A percentile compares a stretch with the other conserved stretches of the same genome.
Evolutionary conservation across 768 basidiomycete species (phyloP).

Genomic region (Cystobasidium onofrii): DNA sequence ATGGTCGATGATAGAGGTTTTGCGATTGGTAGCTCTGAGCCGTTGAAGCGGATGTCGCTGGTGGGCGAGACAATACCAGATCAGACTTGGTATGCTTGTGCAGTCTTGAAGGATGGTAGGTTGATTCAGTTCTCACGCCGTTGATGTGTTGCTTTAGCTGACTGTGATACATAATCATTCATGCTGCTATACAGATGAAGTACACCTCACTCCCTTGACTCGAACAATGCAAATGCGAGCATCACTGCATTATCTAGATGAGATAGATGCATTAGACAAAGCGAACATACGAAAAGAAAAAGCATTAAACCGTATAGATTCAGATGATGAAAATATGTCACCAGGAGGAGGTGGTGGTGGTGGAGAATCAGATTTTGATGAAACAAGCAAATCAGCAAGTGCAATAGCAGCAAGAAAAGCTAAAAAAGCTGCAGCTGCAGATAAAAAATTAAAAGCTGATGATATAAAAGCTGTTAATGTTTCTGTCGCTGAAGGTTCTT

Average conservation of each 20-base stretch:
- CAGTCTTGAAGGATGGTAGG: conserved; percentile 43
- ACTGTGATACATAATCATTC: no score
- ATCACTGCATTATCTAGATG: conserved; percentile 43
- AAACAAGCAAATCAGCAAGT: conserved; percentile 7
- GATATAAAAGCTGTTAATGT: conserved; percentile 19
- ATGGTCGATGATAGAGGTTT: conserved; percentile 3
- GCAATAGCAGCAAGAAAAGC: conserved; percentile 7
- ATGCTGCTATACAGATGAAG: no score
- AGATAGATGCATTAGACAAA: conserved; percentile 37
- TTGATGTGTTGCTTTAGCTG: background rate
- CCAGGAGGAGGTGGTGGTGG: conserved; percentile 16
- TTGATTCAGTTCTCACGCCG: background rate
- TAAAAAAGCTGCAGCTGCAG: conserved; percentile 20
- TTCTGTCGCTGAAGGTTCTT: conserved; percentile 11
- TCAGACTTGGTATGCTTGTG: conserved; percentile 43
- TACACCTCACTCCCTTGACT: conserved; percentile 43
- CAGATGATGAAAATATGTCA: background rate
- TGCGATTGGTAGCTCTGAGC: conserved; percentile 32
- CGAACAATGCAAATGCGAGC: conserved; percentile 44
- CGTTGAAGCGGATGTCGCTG: conserved; percentile 38
- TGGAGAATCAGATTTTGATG: conserved; percentile 17
- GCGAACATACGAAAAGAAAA: conserved; percentile 34
- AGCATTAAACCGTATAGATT: conserved; percentile 37
- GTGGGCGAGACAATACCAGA: conserved; percentile 42
- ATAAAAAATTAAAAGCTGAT: conserved; percentile 8